A percentile compares a stretch with the other conserved stretches of the same genome.
Evolutionary conservation across 2,329 filamentous ascomycete genomes (phyloP).

Genomic region (Seiridium unicorne): DNA sequence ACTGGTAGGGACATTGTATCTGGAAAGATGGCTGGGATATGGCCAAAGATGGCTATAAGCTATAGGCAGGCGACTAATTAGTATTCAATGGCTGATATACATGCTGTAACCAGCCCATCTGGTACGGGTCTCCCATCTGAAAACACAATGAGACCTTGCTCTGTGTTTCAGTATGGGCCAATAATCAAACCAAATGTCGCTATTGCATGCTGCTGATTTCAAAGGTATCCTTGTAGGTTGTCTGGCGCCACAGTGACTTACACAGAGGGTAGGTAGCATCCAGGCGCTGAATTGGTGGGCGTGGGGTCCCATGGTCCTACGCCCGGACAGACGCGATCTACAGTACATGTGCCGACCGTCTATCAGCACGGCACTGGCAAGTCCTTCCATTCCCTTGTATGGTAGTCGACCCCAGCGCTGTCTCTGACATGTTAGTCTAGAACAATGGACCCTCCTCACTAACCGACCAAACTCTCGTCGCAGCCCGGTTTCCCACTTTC

Average conservation of each 20-base stretch:
- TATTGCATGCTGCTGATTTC: neutral
- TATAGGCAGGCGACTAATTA: too few species aligned
- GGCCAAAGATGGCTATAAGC: too few species aligned
- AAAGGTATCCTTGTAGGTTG: neutral
- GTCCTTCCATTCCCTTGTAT: too few species aligned
- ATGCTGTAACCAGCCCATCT: too few species aligned
- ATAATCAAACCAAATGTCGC: neutral
- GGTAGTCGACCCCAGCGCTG: neutral
- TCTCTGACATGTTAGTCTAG: neutral
- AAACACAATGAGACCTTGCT: too few species aligned
- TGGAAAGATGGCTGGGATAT: too few species aligned
- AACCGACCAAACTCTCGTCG: neutral
- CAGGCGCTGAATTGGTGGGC: neutral
- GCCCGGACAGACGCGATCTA: neutral
- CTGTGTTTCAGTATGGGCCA: neutral
- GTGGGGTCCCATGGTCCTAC: neutral
- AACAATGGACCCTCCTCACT: neutral
- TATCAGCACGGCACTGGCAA: neutral
- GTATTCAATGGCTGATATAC: too few species aligned
- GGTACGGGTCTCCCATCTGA: too few species aligned
- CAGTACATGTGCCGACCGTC: neutral
- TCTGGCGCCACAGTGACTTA: neutral
- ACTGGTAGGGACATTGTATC: too few species aligned
- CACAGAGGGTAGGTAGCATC: neutral
- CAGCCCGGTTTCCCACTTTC: neutral